phyloP scores from a whole-genome alignment of 306 rosid species.

The Crotalaria pallida region DNA sequence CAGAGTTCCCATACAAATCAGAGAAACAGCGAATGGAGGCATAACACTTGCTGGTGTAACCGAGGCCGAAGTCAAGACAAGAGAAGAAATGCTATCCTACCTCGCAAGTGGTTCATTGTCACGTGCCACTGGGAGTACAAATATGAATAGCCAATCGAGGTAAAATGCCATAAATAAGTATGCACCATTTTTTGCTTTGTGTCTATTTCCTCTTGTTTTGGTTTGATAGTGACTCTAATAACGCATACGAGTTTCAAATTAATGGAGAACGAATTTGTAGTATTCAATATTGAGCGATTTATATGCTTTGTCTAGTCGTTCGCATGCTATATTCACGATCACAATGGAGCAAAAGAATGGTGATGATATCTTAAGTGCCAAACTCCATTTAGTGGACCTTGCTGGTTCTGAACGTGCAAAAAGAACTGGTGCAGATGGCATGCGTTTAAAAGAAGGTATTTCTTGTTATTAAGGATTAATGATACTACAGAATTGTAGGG shows the following conservation, averaged over 20 bases:
- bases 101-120: slow-evolving; percentile 64
- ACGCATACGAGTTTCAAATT: neutral
- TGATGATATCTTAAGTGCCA: slow-evolving; percentile 83
- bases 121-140: slow-evolving; percentile 92
- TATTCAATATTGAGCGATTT: neutral
- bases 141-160: slow-evolving; percentile 97
- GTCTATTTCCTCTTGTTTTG: neutral
- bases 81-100: slow-evolving; percentile 77
- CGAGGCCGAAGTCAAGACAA: slow-evolving; percentile 70
- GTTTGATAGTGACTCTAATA: neutral
- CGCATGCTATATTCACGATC: slow-evolving; percentile 95
- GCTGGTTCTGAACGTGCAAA: slow-evolving; percentile 98
- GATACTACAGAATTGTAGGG: neutral
- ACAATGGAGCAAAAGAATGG: slow-evolving; percentile 92
- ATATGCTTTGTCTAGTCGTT: slow-evolving; percentile 53
- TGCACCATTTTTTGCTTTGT: neutral
- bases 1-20: slow-evolving; percentile 81
- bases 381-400: slow-evolving; percentile 86
- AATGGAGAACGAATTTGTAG: slow-evolving; percentile 18
- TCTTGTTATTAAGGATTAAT: neutral
- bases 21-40: slow-evolving; percentile 82
- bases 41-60: slow-evolving; percentile 90
- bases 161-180: slow-evolving; percentile 8
- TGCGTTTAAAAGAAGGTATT: slow-evolving; percentile 94
- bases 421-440: slow-evolving; percentile 92